Conservation (phyloP, 176 grass and related monocot genomes). For the Ensete ventricosum region DNA sequence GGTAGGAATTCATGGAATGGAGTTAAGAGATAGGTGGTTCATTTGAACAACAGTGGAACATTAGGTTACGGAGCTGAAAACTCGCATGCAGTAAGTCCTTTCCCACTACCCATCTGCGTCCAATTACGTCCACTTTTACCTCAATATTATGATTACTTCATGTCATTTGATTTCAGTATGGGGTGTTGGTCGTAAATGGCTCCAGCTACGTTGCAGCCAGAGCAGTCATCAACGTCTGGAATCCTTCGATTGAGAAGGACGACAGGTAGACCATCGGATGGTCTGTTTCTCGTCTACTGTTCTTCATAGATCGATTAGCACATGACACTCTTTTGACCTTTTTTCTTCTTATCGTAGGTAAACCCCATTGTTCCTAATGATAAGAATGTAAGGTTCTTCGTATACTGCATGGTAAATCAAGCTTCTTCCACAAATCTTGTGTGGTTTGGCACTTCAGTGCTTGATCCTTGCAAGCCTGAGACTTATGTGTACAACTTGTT, state of each 20-base stretch:
- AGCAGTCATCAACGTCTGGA: slow-evolving; percentile 2
- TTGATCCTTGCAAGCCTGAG: too few species aligned
- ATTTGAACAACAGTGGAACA: too few species aligned
- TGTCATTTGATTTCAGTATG: too few species aligned
- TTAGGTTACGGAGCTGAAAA: too few species aligned
- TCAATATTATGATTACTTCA: too few species aligned
- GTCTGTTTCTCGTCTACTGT: not conserved
- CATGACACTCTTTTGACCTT: not conserved
- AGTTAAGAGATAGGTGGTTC: not conserved
- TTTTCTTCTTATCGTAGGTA: not conserved
- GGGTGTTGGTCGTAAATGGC: too few species aligned
- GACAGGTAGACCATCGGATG: not conserved
- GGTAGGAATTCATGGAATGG: slow-evolving; percentile 25
- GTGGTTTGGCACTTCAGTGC: not conserved
- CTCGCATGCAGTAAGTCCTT: too few species aligned
- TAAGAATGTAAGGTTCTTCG: not conserved
- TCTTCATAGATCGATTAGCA: not conserved
- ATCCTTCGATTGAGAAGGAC: not conserved
- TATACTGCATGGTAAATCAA: not conserved
- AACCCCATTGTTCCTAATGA: not conserved
- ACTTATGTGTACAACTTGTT: too few species aligned
- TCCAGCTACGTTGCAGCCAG: not conserved
- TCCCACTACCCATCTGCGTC: too few species aligned
- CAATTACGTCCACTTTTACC: too few species aligned
- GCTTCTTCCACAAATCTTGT: not conserved